Conservation (phyloP, 2,329 filamentous ascomycete species). For the Ascocoryne sarcoides region DNA sequence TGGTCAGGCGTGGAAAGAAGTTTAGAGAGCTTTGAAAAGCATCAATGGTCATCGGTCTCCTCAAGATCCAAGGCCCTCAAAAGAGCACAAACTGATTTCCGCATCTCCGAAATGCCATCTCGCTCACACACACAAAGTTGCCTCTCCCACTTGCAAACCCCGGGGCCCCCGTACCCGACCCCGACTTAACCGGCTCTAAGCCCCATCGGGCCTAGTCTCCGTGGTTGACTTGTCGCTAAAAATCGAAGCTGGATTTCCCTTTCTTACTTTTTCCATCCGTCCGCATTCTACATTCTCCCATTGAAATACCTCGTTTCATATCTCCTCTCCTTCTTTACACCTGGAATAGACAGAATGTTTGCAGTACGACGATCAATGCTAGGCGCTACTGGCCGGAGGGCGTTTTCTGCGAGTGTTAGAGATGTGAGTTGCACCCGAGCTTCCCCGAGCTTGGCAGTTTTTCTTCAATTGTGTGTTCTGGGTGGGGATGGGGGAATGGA, state of each 20-base stretch:
- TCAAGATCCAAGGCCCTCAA: too few species aligned
- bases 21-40: too few species aligned
- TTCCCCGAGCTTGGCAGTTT: slow-evolving; percentile 8
- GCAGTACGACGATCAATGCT: slow-evolving; percentile 51
- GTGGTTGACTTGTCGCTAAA: not conserved
- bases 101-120: too few species aligned
- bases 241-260: not conserved
- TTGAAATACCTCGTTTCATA: not conserved
- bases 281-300: not conserved
- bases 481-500: too few species aligned
- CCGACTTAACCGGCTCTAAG: too few species aligned
- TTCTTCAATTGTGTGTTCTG: too few species aligned
- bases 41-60: too few species aligned
- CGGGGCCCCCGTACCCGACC: not conserved
- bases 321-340: not conserved
- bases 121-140: too few species aligned
- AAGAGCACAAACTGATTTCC: too few species aligned
- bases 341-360: slow-evolving; percentile 53
- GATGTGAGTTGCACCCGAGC: slow-evolving; percentile 47
- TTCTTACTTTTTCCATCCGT: not conserved
- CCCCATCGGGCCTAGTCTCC: too few species aligned
- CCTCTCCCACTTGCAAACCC: too few species aligned
- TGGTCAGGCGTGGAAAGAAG: too few species aligned
- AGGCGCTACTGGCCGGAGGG: slow-evolving; percentile 59
- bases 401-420: slow-evolving; percentile 72